phyloP scores from a whole-genome alignment of 2,329 filamentous ascomycete species.

The Fusarium buharicum region DNA sequence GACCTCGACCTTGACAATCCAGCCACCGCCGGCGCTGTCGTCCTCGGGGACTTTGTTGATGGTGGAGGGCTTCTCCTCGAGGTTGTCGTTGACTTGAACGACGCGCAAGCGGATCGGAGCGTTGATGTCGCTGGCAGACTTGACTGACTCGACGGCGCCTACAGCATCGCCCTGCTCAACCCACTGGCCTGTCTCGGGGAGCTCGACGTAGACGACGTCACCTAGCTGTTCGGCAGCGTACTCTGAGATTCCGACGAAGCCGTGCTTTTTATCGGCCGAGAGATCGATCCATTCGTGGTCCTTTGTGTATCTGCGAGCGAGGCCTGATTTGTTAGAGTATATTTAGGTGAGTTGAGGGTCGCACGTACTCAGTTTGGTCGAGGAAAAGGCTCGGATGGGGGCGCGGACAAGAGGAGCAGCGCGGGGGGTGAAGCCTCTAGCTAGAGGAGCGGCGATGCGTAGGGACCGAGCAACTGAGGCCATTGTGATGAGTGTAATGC shows the following conservation, averaged over 20 bases:
- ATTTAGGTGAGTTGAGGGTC: not conserved
- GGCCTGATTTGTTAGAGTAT: constrained; percentile 55
- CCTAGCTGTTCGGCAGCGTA: constrained; percentile 94
- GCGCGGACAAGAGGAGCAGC: constrained; percentile 54
- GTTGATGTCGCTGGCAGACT: constrained; percentile 97
- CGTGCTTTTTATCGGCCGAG: constrained; percentile 81
- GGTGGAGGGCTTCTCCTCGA: constrained; percentile 85
- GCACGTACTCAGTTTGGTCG: constrained; percentile 52
- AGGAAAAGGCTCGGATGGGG: constrained; percentile 56
- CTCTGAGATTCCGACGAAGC: constrained; percentile 84
- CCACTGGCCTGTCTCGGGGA: constrained; percentile 75
- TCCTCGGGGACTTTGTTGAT: constrained; percentile 94
- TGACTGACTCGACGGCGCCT: constrained; percentile 97
- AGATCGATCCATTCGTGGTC: constrained; percentile 99
- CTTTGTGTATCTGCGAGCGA: constrained; percentile 87
- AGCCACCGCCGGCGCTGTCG: constrained; percentile 78
- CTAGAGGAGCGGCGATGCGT: constrained; percentile 60
- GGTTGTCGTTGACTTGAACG: constrained; percentile 74
- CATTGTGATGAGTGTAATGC: constrained; percentile 55
- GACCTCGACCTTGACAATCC: constrained; percentile 90
- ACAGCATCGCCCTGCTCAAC: constrained; percentile 83
- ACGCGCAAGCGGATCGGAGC: constrained; percentile 84
- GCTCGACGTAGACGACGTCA: constrained; percentile 97
- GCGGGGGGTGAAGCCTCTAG: constrained; percentile 53
- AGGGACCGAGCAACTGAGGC: constrained; percentile 70